Evolutionary conservation across 2,329 filamentous ascomycete species (phyloP).

Genomic region (Pseudogymnoascus verrucosus): DNA sequence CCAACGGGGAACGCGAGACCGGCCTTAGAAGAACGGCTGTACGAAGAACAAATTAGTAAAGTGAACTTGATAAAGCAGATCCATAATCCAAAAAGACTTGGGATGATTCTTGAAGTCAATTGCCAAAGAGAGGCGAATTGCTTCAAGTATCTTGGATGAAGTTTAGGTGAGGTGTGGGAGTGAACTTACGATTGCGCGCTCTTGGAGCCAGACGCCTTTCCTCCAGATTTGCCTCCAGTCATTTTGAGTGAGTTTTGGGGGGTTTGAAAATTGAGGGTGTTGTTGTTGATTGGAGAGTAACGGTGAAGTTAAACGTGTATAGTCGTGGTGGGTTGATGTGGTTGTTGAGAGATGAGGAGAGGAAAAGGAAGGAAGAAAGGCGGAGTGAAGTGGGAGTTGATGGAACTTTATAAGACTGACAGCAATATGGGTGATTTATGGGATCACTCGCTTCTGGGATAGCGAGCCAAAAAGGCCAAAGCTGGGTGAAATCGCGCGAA

Average conservation of each 20-base stretch:
- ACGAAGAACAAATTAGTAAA: slow-evolving; percentile 32
- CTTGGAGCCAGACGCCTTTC: slow-evolving; percentile 99
- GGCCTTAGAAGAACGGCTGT: slow-evolving; percentile 95
- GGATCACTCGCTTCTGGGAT: slow-evolving; percentile 13
- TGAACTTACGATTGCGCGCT: slow-evolving; percentile 92
- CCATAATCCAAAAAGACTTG: slow-evolving; percentile 20
- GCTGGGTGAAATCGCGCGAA: slow-evolving; percentile 18
- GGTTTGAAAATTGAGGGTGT: slow-evolving; percentile 25
- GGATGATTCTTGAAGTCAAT: slow-evolving; percentile 7
- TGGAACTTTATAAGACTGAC: slow-evolving; percentile 13
- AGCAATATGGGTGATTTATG: slow-evolving; percentile 9
- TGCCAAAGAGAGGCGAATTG: slow-evolving; percentile 34
- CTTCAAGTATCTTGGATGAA: not conserved
- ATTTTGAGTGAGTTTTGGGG: slow-evolving; percentile 62
- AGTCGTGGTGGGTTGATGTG: slow-evolving; percentile 14
- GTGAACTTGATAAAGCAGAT: slow-evolving; percentile 16
- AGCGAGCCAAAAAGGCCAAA: not conserved
- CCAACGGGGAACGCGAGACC: slow-evolving; percentile 98
- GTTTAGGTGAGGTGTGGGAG: slow-evolving; percentile 11
- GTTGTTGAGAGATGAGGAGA: slow-evolving; percentile 8
- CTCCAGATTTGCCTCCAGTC: slow-evolving; percentile 99
- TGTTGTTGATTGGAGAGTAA: slow-evolving; percentile 18
- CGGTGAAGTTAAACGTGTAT: slow-evolving; percentile 20
- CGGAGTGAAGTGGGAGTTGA: slow-evolving; percentile 15
- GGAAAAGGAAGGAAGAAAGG: slow-evolving; percentile 25